phyloP scores from a whole-genome alignment of 768 basidiomycete genomes.

The Leccinum broughii region DNA sequence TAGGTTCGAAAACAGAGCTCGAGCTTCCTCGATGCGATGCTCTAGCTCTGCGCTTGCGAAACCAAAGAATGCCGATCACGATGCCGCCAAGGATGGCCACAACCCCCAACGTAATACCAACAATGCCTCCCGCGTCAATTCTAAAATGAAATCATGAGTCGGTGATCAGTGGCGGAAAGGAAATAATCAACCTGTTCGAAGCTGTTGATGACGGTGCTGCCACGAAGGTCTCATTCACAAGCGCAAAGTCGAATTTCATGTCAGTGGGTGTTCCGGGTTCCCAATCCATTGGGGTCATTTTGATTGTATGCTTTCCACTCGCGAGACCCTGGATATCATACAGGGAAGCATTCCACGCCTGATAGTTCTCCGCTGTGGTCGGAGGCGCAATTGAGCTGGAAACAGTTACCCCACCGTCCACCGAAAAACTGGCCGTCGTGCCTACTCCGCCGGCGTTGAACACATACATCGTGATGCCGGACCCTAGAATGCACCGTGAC shows the following conservation, averaged over 20 bases:
- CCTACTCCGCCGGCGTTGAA: no score
- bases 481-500: no score
- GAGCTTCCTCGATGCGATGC: not conserved
- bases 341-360: slow-evolving; percentile 21
- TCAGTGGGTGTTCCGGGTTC: slow-evolving; percentile 5
- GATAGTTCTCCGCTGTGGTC: slow-evolving; percentile 7
- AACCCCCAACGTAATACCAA: slow-evolving; percentile 17
- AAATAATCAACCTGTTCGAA: slow-evolving; percentile 14
- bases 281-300: slow-evolving; percentile 27
- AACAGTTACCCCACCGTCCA: slow-evolving; percentile 14
- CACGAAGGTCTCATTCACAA: slow-evolving; percentile 25
- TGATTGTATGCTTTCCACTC: slow-evolving; percentile 19
- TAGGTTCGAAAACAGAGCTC: not conserved
- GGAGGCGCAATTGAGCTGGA: slow-evolving; percentile 1
- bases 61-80: slow-evolving; percentile 8
- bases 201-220: not conserved
- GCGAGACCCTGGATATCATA: slow-evolving; percentile 19
- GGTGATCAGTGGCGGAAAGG: not conserved
- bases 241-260: slow-evolving; percentile 31
- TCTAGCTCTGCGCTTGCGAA: slow-evolving; percentile 11
- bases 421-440: slow-evolving; percentile 16
- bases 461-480: no score
- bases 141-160: slow-evolving; percentile 14
- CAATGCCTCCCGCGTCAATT: slow-evolving; percentile 6
- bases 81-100: not conserved